A percentile compares a stretch with the other conserved stretches of the same genome.
Evolutionary conservation across 176 grass and related monocot genomes (phyloP).

Genomic region (Oryza coarctata): DNA sequence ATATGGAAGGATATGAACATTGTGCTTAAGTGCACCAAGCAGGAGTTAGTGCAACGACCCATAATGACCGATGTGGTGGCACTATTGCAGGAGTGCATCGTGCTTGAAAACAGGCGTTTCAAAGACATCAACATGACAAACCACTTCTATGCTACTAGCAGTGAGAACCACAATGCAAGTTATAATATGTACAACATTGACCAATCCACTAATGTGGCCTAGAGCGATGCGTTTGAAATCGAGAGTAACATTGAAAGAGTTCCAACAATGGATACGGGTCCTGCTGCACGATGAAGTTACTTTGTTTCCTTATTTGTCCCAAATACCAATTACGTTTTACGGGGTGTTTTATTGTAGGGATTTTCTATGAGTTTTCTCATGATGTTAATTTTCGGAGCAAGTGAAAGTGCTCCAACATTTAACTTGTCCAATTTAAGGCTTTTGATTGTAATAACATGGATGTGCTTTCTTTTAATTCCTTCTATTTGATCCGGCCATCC

Average conservation of each 20-base stretch:
- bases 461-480: too few relatives aligned
- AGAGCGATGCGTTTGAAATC: conserved; percentile 14
- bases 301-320: neutral
- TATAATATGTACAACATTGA: neutral
- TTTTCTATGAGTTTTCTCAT: too few relatives aligned
- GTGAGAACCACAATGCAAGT: neutral
- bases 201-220: conserved; percentile 25
- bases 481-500: too few relatives aligned
- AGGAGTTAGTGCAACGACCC: conserved; percentile 9
- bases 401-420: too few relatives aligned
- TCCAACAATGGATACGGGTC: conserved; percentile 35
- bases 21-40: conserved; percentile 56
- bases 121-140: neutral
- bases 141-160: neutral
- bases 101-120: conserved; percentile 11
- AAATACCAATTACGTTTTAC: neutral
- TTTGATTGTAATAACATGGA: too few relatives aligned
- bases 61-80: conserved; percentile 49
- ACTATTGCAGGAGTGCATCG: conserved; percentile 52
- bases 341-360: too few relatives aligned
- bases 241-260: conserved; percentile 32
- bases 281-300: conserved; percentile 23
- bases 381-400: too few relatives aligned
- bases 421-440: too few relatives aligned
- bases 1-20: conserved; percentile 53